phyloP scores from a whole-genome alignment of 805 yeast genomes.

The Tetrapisispora arboricola region DNA sequence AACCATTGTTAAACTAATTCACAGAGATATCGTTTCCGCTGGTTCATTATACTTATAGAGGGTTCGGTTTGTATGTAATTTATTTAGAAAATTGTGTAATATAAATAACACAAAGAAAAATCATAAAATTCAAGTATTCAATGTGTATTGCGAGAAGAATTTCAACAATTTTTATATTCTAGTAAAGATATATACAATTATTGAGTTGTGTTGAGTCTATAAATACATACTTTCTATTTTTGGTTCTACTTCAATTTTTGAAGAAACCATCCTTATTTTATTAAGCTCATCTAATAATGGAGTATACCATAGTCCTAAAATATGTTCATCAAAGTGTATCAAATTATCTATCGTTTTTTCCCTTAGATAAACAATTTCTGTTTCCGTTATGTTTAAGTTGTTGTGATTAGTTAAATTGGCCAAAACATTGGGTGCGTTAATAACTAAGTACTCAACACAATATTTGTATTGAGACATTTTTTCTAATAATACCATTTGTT shows the following conservation, averaged over 20 bases:
- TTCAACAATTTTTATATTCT: background rate
- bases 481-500: constrained; percentile 25
- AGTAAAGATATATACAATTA: background rate
- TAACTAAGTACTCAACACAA: constrained; percentile 11
- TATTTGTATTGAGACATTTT: constrained; percentile 16
- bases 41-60: constrained; percentile 68
- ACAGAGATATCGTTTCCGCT: constrained; percentile 93
- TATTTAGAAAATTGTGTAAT: background rate
- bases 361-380: constrained; percentile 20
- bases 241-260: background rate
- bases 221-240: constrained; percentile 8
- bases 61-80: background rate
- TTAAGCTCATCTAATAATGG: constrained; percentile 16
- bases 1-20: constrained; percentile 71
- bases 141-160: too few species aligned
- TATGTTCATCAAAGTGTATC: constrained; percentile 8
- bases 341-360: constrained; percentile 17
- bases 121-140: too few species aligned
- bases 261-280: background rate
- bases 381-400: constrained; percentile 14
- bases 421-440: constrained; percentile 20
- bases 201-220: too few species aligned
- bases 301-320: constrained; percentile 18
- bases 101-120: background rate
- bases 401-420: constrained; percentile 14